A percentile compares a stretch with the other conserved stretches of the same genome.
These are phyloP conservation scores for Crithidia bombi DNA, from an alignment of 208 protist genomes.

Conservation along the genomic window DNA sequence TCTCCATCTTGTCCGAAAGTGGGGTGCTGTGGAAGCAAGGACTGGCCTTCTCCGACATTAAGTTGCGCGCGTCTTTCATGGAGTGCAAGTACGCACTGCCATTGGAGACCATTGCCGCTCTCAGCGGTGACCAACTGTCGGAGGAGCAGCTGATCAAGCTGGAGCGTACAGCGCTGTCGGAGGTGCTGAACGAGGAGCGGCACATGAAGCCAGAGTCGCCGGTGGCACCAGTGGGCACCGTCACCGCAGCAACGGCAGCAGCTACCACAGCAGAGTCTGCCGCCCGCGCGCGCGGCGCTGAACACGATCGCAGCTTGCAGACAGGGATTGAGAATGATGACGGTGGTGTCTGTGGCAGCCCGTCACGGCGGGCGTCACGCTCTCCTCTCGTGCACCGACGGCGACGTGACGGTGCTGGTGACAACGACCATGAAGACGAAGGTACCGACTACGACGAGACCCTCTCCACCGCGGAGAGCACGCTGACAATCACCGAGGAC, in stretches of 20 bases:
- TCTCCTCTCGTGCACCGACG: constrained; percentile 9
- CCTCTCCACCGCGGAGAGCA: constrained; percentile 16
- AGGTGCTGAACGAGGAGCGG: constrained; percentile 64
- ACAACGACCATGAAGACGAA: constrained; percentile 7
- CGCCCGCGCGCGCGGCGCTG: not conserved
- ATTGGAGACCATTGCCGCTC: constrained; percentile 75
- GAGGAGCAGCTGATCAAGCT: constrained; percentile 91
- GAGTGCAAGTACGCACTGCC: constrained; percentile 76
- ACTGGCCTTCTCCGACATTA: constrained; percentile 61
- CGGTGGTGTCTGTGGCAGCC: not conserved
- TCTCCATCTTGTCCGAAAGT: constrained; percentile 75
- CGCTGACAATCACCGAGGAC: constrained; percentile 16
- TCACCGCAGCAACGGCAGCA: not conserved
- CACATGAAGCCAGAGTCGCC: not conserved
- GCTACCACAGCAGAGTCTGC: not conserved
- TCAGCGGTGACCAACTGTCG: constrained; percentile 75
- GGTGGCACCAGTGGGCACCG: not conserved
- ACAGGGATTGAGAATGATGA: too few relatives aligned
- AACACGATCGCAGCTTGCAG: too few relatives aligned
- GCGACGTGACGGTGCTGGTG: not conserved
- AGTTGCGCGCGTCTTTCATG: constrained; percentile 59
- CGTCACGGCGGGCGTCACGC: constrained; percentile 1
- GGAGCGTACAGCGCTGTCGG: constrained; percentile 84
- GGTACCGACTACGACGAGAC: constrained; percentile 12
- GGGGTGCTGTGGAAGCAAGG: constrained; percentile 87